These are phyloP conservation scores for Cladosporium sp. DNA, from an alignment of 2,329 filamentous ascomycete genomes.

Conservation along the genomic window DNA sequence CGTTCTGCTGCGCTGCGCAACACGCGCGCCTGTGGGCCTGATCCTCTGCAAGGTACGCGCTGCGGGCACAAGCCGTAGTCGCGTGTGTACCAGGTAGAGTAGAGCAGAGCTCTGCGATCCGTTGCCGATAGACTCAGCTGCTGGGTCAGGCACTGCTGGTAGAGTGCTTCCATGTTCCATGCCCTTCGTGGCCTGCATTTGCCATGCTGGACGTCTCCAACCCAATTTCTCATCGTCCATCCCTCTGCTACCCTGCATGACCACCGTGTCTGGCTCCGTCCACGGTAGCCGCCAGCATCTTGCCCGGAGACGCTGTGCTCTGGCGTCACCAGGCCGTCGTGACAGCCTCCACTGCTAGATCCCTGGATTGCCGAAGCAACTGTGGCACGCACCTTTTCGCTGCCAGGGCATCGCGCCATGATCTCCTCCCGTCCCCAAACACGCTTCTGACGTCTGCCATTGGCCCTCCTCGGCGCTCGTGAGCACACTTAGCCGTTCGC, in stretches of 20 bases:
- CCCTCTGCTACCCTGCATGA: background rate
- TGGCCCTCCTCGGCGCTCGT: background rate
- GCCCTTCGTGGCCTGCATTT: background rate
- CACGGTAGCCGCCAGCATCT: slow-evolving; percentile 1
- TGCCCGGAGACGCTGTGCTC: slow-evolving; percentile 1
- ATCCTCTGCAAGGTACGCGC: slow-evolving; percentile 11
- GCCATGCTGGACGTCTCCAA: background rate
- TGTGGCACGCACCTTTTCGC: slow-evolving; percentile 11
- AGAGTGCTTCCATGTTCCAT: background rate
- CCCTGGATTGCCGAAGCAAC: slow-evolving; percentile 12
- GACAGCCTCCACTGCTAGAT: background rate
- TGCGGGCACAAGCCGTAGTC: background rate
- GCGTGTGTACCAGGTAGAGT: slow-evolving; percentile 11
- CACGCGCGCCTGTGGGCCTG: background rate
- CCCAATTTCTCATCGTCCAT: slow-evolving; percentile 1
- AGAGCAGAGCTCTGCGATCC: background rate
- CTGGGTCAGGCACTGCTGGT: background rate
- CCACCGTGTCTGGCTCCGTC: slow-evolving; percentile 3
- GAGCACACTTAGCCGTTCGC: slow-evolving; percentile 9
- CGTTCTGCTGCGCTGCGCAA: slow-evolving; percentile 8
- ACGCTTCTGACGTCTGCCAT: background rate
- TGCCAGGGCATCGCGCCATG: slow-evolving; percentile 14
- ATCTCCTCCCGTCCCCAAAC: slow-evolving; percentile 3
- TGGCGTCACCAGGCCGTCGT: background rate
- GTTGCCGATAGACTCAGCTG: too few relatives aligned